Percentiles rank a stretch among this genome's conserved stretches.
These are phyloP conservation scores for Zea luxurians DNA, from an alignment of 176 grass and related monocot genomes.

Conservation along the genomic window DNA sequence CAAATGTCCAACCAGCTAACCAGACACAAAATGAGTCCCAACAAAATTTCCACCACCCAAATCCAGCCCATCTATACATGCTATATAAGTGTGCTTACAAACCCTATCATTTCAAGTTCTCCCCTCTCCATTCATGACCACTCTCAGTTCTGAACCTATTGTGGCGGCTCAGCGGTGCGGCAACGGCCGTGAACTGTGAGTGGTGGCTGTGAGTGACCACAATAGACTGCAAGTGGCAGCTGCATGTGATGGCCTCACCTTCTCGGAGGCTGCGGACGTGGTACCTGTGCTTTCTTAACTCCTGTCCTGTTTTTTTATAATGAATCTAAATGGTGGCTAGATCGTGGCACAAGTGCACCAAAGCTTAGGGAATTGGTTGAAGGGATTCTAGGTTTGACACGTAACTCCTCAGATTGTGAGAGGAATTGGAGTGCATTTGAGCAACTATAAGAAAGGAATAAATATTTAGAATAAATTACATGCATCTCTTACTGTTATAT, in stretches of 20 bases:
- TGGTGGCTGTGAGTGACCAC: neutral
- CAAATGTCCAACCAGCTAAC: no score
- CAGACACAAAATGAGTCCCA: no score
- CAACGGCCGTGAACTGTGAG: neutral
- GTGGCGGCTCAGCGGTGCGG: no score
- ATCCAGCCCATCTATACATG: no score
- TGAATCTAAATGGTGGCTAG: neutral
- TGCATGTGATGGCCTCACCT: neutral
- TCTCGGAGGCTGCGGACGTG: neutral
- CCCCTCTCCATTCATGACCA: no score
- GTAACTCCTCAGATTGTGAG: neutral
- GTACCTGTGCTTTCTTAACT: neutral
- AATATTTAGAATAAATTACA: neutral
- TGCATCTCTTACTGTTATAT: neutral
- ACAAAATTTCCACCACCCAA: no score
- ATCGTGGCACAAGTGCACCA: neutral
- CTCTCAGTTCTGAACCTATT: no score
- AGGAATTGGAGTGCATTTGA: neutral
- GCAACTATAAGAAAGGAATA: neutral
- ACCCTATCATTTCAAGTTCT: no score
- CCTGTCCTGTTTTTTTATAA: neutral
- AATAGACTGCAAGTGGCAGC: no score
- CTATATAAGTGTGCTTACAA: no score
- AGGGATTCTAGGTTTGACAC: neutral
- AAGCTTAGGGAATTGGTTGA: neutral